Percentiles rank a stretch among this genome's conserved stretches.
Conservation (phyloP, 306 rosid species). For the Rosa rugosa region DNA sequence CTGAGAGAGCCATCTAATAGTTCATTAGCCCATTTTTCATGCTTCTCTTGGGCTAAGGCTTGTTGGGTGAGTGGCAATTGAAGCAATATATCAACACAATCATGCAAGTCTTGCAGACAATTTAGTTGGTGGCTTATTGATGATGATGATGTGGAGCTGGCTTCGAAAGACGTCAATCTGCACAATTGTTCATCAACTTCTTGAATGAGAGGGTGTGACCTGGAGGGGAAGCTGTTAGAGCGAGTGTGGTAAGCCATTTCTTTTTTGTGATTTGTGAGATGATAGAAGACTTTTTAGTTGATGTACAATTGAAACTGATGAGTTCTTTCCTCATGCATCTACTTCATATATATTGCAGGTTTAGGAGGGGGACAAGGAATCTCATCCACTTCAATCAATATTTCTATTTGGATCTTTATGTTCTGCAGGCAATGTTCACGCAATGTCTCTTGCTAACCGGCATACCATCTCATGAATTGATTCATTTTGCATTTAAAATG, state of each 20-base stretch:
- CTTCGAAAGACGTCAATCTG: constrained; percentile 22
- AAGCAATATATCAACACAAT: constrained; percentile 35
- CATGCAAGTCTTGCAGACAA: constrained; percentile 26
- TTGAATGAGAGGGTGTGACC: constrained; percentile 30
- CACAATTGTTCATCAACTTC: constrained; percentile 20
- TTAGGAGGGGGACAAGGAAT: constrained; percentile 33
- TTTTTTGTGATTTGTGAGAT: not conserved
- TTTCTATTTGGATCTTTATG: constrained; percentile 28
- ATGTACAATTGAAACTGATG: constrained; percentile 15
- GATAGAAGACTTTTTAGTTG: not conserved
- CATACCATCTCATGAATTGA: constrained; percentile 22
- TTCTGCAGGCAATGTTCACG: constrained; percentile 15
- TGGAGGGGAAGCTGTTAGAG: constrained; percentile 37
- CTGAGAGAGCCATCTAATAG: constrained; percentile 36
- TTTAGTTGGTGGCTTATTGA: constrained; percentile 21
- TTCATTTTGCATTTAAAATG: not conserved
- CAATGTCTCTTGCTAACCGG: constrained; percentile 26
- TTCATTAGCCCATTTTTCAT: constrained; percentile 13
- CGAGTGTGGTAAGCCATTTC: constrained; percentile 22
- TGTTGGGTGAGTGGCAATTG: constrained; percentile 22
- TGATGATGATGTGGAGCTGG: constrained; percentile 18
- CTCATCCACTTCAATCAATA: constrained; percentile 18
- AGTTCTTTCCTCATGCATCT: not conserved
- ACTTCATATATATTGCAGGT: constrained; percentile 1
- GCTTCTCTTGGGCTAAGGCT: constrained; percentile 8